A percentile compares a stretch with the other conserved stretches of the same genome.
Evolutionary conservation across 225 moss, liverwort and hornwort species (phyloP).

Genomic region (Antitrichia curtipendula): DNA sequence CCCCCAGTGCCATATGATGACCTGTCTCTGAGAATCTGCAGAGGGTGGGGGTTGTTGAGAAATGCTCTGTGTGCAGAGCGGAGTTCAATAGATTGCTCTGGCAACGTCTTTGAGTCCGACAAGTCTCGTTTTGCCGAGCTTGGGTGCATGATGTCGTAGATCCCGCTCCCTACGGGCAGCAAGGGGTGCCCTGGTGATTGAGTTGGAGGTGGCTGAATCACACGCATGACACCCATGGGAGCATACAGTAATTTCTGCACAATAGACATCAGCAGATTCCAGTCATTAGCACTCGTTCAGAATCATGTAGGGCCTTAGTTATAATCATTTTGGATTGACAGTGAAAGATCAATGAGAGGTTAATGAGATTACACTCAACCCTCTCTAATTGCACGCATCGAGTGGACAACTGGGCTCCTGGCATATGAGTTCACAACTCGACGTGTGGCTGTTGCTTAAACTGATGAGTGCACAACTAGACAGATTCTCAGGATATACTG

Average conservation of each 20-base stretch:
- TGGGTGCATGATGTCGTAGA: slow-evolving; percentile 21
- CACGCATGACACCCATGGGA: slow-evolving; percentile 78
- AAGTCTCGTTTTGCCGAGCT: not conserved
- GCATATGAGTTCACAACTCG: not conserved
- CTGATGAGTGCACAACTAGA: not conserved
- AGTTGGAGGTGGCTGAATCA: slow-evolving; percentile 20
- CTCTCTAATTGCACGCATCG: not conserved
- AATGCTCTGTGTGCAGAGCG: slow-evolving; percentile 28
- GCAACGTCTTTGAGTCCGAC: not conserved
- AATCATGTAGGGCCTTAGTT: not conserved
- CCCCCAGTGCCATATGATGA: slow-evolving; percentile 22
- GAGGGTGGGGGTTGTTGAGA: slow-evolving; percentile 38
- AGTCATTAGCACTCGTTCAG: not conserved
- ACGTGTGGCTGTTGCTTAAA: not conserved
- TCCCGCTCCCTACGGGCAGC: slow-evolving; percentile 21
- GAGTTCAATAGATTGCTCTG: slow-evolving; percentile 5
- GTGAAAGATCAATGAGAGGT: not conserved
- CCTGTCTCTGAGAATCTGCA: slow-evolving; percentile 21
- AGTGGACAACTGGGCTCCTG: not conserved
- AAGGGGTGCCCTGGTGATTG: slow-evolving; percentile 32
- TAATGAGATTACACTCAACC: not conserved
- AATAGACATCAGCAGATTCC: not conserved
- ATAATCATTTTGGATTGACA: not conserved
- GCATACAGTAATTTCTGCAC: slow-evolving; percentile 63
- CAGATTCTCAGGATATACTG: not conserved